Conservation (phyloP, 805 yeast species). For the Yarrowia osloensis region DNA sequence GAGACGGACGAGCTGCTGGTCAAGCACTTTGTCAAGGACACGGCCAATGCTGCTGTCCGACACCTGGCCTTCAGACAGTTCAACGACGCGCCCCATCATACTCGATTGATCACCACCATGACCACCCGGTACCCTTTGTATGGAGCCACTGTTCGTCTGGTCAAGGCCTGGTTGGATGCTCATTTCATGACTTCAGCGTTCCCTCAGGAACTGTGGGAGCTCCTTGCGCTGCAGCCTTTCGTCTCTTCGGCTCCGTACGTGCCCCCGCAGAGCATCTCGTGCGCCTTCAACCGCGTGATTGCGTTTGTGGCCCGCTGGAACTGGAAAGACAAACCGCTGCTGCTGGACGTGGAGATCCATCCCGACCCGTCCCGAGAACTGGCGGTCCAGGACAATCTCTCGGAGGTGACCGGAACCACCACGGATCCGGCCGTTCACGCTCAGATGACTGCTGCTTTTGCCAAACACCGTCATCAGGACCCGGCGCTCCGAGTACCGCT, state of each 20-base stretch:
- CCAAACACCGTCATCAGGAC: constrained; percentile 69
- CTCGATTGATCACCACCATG: constrained; percentile 71
- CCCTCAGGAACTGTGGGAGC: constrained; percentile 76
- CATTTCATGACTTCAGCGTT: constrained; percentile 75
- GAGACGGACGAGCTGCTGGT: constrained; percentile 79
- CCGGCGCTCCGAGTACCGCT: constrained; percentile 81
- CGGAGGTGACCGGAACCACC: constrained; percentile 42
- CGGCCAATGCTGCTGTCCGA: constrained; percentile 21
- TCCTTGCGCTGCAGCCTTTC: constrained; percentile 79
- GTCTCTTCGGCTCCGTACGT: constrained; percentile 85
- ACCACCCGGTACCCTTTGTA: constrained; percentile 71
- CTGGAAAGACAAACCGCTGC: constrained; percentile 86
- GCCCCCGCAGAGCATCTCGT: constrained; percentile 73
- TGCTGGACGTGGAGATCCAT: constrained; percentile 64
- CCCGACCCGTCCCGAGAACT: constrained; percentile 34
- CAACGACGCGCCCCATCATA: constrained; percentile 68
- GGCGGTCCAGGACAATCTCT: constrained; percentile 30
- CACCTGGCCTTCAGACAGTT: constrained; percentile 49
- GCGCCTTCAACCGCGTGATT: constrained; percentile 77
- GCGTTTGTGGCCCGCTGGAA: constrained; percentile 81
- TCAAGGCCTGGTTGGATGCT: constrained; percentile 86
- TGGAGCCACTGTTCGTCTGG: constrained; percentile 77
- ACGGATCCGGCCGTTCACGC: constrained; percentile 64
- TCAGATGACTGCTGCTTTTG: constrained; percentile 62
- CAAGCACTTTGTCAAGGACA: constrained; percentile 49